Conservation (phyloP, 306 rosid genomes). For the Comarum palustre region DNA sequence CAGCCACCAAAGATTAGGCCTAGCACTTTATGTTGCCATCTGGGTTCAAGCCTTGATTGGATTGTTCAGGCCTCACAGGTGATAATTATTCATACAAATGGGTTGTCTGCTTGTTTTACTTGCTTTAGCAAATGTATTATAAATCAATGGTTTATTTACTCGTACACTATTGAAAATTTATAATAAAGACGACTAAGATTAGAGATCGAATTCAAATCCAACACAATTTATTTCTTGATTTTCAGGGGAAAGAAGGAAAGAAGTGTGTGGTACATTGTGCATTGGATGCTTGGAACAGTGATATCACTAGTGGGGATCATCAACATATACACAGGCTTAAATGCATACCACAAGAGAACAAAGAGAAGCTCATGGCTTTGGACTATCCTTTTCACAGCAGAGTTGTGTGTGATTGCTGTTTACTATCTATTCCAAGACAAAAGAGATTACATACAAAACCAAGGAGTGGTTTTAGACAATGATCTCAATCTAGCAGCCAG, state of each 20-base stretch:
- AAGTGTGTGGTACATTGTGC: conserved; percentile 68
- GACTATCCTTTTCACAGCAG: conserved; percentile 77
- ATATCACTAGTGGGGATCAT: conserved; percentile 69
- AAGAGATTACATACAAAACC: conserved; percentile 68
- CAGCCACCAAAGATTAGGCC: conserved; percentile 83
- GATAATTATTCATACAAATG: background rate
- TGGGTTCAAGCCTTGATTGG: conserved; percentile 71
- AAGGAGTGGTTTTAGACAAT: conserved; percentile 51
- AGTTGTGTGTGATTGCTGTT: conserved; percentile 63
- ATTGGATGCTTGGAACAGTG: conserved; percentile 82
- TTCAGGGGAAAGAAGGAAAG: conserved; percentile 79
- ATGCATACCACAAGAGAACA: conserved; percentile 68
- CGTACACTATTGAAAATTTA: background rate
- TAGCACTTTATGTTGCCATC: conserved; percentile 70
- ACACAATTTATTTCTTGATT: background rate
- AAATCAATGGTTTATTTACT: background rate
- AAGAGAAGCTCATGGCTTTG: conserved; percentile 57
- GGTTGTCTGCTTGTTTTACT: background rate
- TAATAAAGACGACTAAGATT: background rate
- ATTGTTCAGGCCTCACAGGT: conserved; percentile 89
- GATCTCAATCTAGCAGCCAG: conserved; percentile 26
- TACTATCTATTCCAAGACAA: conserved; percentile 82
- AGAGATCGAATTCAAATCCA: background rate
- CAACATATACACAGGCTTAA: conserved; percentile 79
- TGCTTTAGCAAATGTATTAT: background rate